Conservation (phyloP, 1,139 yeast genomes). For the Yamadazyma aaseri region DNA sequence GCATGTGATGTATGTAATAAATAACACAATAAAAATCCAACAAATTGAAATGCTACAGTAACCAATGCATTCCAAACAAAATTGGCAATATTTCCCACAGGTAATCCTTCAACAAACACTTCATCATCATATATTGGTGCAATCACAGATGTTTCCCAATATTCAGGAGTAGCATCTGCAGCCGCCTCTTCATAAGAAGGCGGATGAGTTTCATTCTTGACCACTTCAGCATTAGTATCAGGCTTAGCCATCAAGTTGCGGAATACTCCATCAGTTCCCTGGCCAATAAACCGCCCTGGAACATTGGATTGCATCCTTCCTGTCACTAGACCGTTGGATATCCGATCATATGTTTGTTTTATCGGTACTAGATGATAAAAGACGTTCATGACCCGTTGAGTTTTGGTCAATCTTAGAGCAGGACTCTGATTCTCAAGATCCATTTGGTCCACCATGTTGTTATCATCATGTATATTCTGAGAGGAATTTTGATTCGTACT, state of each 20-base stretch:
- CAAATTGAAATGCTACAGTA: slow-evolving; percentile 86
- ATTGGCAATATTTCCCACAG: slow-evolving; percentile 90
- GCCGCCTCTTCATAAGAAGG: slow-evolving; percentile 96
- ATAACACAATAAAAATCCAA: slow-evolving; percentile 90
- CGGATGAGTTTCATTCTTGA: slow-evolving; percentile 55
- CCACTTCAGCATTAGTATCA: slow-evolving; percentile 46
- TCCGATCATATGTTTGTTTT: slow-evolving; percentile 44
- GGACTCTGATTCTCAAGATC: slow-evolving; percentile 22
- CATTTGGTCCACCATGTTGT: too few species aligned
- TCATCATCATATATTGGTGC: slow-evolving; percentile 85
- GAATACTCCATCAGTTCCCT: slow-evolving; percentile 86
- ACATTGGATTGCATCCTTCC: slow-evolving; percentile 46
- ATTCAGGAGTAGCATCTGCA: slow-evolving; percentile 92
- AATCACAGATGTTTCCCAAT: slow-evolving; percentile 90
- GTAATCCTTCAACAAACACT: slow-evolving; percentile 90
- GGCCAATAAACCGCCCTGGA: slow-evolving; percentile 50
- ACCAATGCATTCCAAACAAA: slow-evolving; percentile 89
- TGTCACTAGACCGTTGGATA: slow-evolving; percentile 42
- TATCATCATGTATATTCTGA: too few species aligned
- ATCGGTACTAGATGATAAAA: slow-evolving; percentile 38
- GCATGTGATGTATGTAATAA: slow-evolving; percentile 95
- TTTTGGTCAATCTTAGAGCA: slow-evolving; percentile 21
- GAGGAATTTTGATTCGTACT: too few species aligned
- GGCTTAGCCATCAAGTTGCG: slow-evolving; percentile 88
- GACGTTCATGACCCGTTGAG: slow-evolving; percentile 33